Base-by-base conservation (phyloP, 441 rosid species). In the Populus hybrid region DNA sequence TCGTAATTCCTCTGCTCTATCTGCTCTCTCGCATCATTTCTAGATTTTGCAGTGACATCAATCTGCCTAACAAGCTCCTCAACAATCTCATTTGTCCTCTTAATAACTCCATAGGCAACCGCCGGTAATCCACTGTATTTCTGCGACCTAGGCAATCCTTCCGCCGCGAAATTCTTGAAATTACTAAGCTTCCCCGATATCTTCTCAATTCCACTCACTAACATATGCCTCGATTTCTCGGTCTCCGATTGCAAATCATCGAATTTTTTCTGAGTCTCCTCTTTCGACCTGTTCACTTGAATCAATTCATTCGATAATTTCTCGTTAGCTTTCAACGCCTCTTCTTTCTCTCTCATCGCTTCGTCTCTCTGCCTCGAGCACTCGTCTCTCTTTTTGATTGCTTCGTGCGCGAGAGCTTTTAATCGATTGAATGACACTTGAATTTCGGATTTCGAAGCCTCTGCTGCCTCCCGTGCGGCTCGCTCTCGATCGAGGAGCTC, bases 1-100 rank as follows among this genome's bases (percentile, higher is more conserved):
- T 93, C 98, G 74, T 90, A 95, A 78, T 93, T 95, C 74, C 99
- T 87, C 78, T 93, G 97, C 69, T 90, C 99, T 82, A 94, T 83
- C 83, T 90, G 93, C 81, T 87, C 97, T 81, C 99, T 92, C 18
- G 88, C 94, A 68, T 94, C 97, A 78, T 95, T 89, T 70, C 97
- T 90, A 20, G 97, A 86, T 83, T 92, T 95, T 0, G 84, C 75
- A 2, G 87, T 68, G 14, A 69, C 70, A 79, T 92, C 93, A 0
- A 91, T 79, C 87, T 94, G 94, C 84, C 74, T 87, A 82, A 90
- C 83, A 14, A 95, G 92, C 86, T 95, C 99, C 80, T 95, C 99
- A 59, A 94, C 93, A 6, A 95, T 90, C 81, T 95, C 97, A 79
- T 95, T 94, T 3, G 99, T 89, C 82, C 97, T 87, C 86, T 89